Evolutionary conservation across 371 early-diverging fungal genomes (phyloP).

Genomic region (Saksenaea vasiformis): DNA sequence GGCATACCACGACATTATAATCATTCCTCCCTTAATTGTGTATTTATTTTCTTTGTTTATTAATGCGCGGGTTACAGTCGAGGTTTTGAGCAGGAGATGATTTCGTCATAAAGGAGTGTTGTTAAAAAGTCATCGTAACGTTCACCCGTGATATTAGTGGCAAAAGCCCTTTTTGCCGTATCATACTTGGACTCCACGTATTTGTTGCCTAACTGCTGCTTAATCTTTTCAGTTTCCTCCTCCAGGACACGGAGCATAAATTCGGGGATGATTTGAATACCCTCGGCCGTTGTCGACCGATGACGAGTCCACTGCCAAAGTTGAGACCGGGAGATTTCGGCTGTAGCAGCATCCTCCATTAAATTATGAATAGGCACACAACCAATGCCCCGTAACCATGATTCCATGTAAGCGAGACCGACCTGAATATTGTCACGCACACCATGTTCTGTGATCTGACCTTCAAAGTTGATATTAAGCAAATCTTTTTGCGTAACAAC

Average conservation of each 20-base stretch:
- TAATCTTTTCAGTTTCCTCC: constrained; percentile 80
- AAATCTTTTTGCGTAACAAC: constrained; percentile 81
- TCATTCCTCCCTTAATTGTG: too few relatives aligned
- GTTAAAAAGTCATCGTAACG: constrained; percentile 90
- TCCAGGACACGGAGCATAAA: constrained; percentile 77
- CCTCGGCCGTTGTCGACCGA: constrained; percentile 78
- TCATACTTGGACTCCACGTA: constrained; percentile 69
- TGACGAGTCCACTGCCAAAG: constrained; percentile 97
- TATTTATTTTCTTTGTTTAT: too few relatives aligned
- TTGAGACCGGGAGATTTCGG: constrained; percentile 96
- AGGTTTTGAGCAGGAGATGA: constrained; percentile 32
- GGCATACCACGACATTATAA: too few relatives aligned
- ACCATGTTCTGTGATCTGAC: constrained; percentile 86
- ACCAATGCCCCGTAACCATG: constrained; percentile 94
- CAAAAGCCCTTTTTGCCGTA: constrained; percentile 75
- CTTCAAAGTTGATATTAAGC: constrained; percentile 77
- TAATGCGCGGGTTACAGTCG: constrained; percentile 13
- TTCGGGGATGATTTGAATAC: constrained; percentile 75
- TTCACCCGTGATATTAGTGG: constrained; percentile 75
- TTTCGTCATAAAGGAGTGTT: constrained; percentile 75
- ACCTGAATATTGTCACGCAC: constrained; percentile 91
- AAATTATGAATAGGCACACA: constrained; percentile 88
- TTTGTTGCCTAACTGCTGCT: constrained; percentile 61
- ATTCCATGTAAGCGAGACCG: constrained; percentile 91
- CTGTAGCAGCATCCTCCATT: constrained; percentile 75